Evolutionary conservation across 179 eudicot species (phyloP), one percentile per base, ranked within the genome.

Genomic region (Patellifolia procumbens): DNA sequence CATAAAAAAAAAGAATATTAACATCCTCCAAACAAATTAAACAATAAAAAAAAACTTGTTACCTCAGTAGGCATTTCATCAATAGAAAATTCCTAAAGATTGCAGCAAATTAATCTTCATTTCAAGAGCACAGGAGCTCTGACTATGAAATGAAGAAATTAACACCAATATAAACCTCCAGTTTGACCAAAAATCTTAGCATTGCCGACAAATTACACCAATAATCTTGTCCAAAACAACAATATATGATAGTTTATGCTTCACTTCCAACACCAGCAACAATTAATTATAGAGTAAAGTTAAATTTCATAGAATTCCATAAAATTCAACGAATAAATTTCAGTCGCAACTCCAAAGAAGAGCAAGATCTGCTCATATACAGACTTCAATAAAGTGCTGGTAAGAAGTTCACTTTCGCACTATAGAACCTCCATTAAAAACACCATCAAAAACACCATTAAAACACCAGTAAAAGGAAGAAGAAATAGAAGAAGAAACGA

Each of bases 331-430:
- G 9, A 26, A 12, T 46, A 28, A 4, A 24, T 68, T 17, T 20
- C 56, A 51, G 22, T 61, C 19, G 34, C 29, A 69, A 42, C 52
- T 20, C 39, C n/a, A 74, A 31, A 28, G 10, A 60, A 51, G 31
- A 42, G 42, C 75, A 76, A 81, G 83, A 81, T 81, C 80, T 80
- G 67, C 73, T 70, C 51, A 75, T 65, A 75, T 22, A 6, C 24
- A 0, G 10, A 13, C 56, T 20, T 31, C 59, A 70, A 24, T 28
- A 31, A 19, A 59, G 17, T 26, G 17, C 1, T 56, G 26, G 7
- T 59, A 7, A 28, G 17, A 26, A 31, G 19, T n/a, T 7, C 2
- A 56, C 13, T 56, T n/a, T 7, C 20, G 63, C 28, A 45, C 7
- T 45, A n/a, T 49, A 65, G 22, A 65, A 68, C 13, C 53, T 29